Percentiles rank a stretch among this genome's conserved stretches.
phyloP scores from a whole-genome alignment of 495 filamentous ascomycete species.

The Hypomontagnella monticulosa region DNA sequence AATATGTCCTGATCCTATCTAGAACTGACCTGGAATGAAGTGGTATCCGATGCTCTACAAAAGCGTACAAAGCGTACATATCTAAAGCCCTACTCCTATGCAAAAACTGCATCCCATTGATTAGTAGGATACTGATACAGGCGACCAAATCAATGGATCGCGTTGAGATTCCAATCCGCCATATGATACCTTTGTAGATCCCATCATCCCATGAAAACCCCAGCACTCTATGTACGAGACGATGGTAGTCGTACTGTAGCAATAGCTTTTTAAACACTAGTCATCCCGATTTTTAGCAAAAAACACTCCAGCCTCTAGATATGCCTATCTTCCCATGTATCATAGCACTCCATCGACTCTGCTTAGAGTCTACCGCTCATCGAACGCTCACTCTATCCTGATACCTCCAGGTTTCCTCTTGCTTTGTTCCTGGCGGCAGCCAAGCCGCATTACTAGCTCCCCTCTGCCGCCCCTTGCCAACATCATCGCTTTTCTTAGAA shows the following conservation, averaged over 20 bases:
- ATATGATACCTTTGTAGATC: slow-evolving; percentile 14
- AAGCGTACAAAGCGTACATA: slow-evolving; percentile 13
- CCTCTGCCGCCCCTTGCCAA: slow-evolving; percentile 60
- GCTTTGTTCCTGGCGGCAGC: slow-evolving; percentile 77
- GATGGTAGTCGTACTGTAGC: background rate
- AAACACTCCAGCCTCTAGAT: slow-evolving; percentile 8
- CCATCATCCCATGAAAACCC: slow-evolving; percentile 15
- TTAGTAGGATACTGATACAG: slow-evolving; percentile 30
- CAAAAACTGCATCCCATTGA: slow-evolving; percentile 32
- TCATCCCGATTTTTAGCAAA: slow-evolving; percentile 7
- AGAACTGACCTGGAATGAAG: slow-evolving; percentile 21
- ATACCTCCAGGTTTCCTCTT: slow-evolving; percentile 83
- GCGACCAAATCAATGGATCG: slow-evolving; percentile 20
- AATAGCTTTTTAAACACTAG: slow-evolving; percentile 5
- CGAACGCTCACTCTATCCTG: slow-evolving; percentile 54
- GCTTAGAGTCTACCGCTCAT: slow-evolving; percentile 5
- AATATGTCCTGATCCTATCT: slow-evolving; percentile 15
- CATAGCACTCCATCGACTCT: slow-evolving; percentile 9
- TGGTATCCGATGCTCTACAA: slow-evolving; percentile 26
- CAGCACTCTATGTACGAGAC: slow-evolving; percentile 32
- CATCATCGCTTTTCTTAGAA: slow-evolving; percentile 70
- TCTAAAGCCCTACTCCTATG: slow-evolving; percentile 24
- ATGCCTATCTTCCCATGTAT: slow-evolving; percentile 27
- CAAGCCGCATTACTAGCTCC: slow-evolving; percentile 69
- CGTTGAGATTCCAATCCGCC: slow-evolving; percentile 24